Evolutionary conservation across 75 land plant genomes (phyloP).

Genomic region (Azolla pinnata): DNA sequence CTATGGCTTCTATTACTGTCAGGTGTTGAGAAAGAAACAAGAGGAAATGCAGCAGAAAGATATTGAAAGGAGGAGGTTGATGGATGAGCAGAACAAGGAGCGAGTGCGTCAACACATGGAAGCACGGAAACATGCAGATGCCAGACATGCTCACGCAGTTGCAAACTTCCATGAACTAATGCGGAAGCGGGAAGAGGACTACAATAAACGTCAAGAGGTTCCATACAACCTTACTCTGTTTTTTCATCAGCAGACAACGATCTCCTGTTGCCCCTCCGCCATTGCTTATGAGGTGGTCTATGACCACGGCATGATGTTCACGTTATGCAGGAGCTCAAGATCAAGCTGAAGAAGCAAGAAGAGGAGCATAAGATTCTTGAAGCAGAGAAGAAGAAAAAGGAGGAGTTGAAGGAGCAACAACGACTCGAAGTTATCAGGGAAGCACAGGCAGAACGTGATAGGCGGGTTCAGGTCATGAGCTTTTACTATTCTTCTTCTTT

Average conservation of each 20-base stretch:
- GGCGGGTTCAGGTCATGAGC: conserved; percentile 20
- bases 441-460: conserved; percentile 15
- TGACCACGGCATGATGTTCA: too few species aligned
- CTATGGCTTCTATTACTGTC: conserved; percentile 6
- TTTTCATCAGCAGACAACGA: too few species aligned
- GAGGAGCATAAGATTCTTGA: conserved; percentile 12
- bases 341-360: conserved; percentile 16
- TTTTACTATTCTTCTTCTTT: too few species aligned
- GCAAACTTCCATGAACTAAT: conserved; percentile 13
- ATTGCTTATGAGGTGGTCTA: too few species aligned
- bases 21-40: conserved; percentile 16
- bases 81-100: conserved; percentile 15
- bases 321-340: conserved; percentile 20
- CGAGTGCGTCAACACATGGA: conserved; percentile 5
- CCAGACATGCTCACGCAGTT: conserved; percentile 10
- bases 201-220: conserved; percentile 13
- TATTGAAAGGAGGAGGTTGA: conserved; percentile 5
- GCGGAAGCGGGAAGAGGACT: conserved; percentile 11
- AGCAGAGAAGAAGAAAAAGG: conserved; percentile 11
- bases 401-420: conserved; percentile 19
- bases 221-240: too few species aligned
- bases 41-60: conserved; percentile 15
- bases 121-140: conserved; percentile 14
- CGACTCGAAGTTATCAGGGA: conserved; percentile 15
- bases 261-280: too few species aligned